A percentile compares a stretch with the other conserved stretches of the same genome.
Conservation (phyloP, 169 alveolate species). For the Perkinsus olseni region DNA sequence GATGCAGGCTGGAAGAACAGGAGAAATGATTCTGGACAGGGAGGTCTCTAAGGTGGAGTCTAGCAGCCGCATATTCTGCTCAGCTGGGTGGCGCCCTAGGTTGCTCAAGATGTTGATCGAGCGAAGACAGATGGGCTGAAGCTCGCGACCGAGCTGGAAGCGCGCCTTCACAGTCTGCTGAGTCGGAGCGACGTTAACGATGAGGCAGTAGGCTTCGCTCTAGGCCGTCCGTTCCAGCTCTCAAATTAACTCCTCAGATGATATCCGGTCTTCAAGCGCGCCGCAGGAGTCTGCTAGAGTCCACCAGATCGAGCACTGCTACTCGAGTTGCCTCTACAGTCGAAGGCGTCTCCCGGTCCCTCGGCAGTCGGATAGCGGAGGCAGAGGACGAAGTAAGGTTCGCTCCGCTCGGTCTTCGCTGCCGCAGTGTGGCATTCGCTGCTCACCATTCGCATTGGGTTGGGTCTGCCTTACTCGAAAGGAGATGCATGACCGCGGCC, state of each 20-base stretch:
- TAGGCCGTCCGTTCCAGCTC: not conserved
- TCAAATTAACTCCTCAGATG: not conserved
- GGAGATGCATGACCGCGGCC: not conserved
- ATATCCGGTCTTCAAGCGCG: not conserved
- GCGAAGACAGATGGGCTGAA: not conserved
- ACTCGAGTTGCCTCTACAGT: not conserved
- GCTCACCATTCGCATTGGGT: too few relatives aligned
- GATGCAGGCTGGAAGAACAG: not conserved
- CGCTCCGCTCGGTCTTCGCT: not conserved
- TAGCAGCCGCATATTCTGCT: not conserved
- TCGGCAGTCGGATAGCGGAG: not conserved
- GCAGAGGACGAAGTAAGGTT: not conserved
- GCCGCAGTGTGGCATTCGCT: too few relatives aligned
- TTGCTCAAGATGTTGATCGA: not conserved
- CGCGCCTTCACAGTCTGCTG: not conserved
- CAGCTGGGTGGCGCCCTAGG: not conserved
- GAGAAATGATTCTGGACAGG: not conserved
- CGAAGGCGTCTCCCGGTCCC: not conserved
- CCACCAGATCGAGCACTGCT: not conserved
- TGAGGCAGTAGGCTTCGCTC: not conserved
- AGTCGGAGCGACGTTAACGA: not conserved
- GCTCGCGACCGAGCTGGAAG: not conserved
- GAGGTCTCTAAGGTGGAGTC: not conserved
- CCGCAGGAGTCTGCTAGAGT: not conserved
- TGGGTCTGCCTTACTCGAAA: not conserved